Evolutionary conservation across 148 eudicot genomes (phyloP), one percentile per base, ranked within the genome.

Genomic region (Hydrangea macrophylla): DNA sequence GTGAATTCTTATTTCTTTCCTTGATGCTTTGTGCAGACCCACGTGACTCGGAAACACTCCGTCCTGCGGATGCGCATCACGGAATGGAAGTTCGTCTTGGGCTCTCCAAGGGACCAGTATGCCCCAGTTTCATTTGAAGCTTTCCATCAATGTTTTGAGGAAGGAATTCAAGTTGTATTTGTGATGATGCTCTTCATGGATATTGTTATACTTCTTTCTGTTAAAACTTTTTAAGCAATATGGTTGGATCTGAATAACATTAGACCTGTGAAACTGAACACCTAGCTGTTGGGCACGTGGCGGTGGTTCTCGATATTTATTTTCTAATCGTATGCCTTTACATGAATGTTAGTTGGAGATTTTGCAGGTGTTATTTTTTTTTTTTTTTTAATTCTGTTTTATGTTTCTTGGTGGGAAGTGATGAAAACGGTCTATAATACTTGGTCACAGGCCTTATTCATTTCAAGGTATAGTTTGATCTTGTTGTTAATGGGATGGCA

Each of bases 11-110:
- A 18, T 48, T 42, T 48, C 53, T 48, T 48, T 48, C 15, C 9
- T 30, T 59, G 32, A 15, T 77, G 50, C 18, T 55, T 13, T 17
- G 73, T 82, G 80, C 87, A 93, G 98, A 90, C 74, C 96, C 96
- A 25, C 91, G 84, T 33, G 98, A 93, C 42, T 90, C 98, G 28
- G 96, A 90, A 59, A 73, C 80, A 17, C 58, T 79, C 63, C 84
- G 89, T n/a, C 81, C 88, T 12, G 69, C 75, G 42, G 98, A 93
- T 82, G 83, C 88, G 97, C 98, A 93, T 70, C 92, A 93, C 61
- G 98, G 95, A 44, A 79, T 88, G 96, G 98, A 93, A 78, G 98
- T 90, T 65, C 96, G 85, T 50, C 84, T 90, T 59, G 89, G 90
- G 64, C 82, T 93, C 40, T 82, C 98, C 1, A 90, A 88, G 65